Base-by-base conservation (phyloP, 2,329 filamentous ascomycete genomes). In the Cladosporium sp. region DNA sequence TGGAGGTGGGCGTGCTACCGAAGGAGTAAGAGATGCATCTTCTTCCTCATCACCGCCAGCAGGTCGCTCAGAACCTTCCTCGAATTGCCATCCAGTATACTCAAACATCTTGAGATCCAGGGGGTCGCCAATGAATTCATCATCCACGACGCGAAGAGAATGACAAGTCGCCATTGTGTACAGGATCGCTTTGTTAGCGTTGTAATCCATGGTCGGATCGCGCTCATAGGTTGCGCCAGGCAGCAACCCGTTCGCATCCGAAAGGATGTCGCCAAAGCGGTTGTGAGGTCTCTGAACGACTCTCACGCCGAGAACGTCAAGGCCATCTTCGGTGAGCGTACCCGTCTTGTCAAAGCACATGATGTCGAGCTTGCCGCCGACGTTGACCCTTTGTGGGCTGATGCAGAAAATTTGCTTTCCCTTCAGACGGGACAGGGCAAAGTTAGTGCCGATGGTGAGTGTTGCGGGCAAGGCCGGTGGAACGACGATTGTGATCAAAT, bases 331-430 rank as follows among this genome's bases (percentile, higher is more conserved):
- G 0, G 93, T 98, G 48, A 98, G 73, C 0, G 93, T 98, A n/a
- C 93, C 93, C 0, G 93, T 98, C 72, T 98, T 98, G 71, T 98
- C 93, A 57, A 98, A 98, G 69, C 92, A 96, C 71, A 98, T 87
- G 9, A 97, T 82, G 64, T 98, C 93, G 3, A 98, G 73, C 68
- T 97, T 97, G 43, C 94, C 93, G 13, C 88, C 93, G 5, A 98
- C 90, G 62, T 97, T 98, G 50, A 98, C 92, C 61, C 93, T 82
- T 63, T 98, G 93, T 0, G 94, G 93, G 58, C 92, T 97, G 62
- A 97, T 98, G 64, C 93, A 98, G 64, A 95, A 98, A 32, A 98
- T 96, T 38, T 90, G 80, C 66, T 94, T 91, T 56, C 84, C 82
- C 69, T 90, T 95, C 25, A 98, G 75, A 20, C 93, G 82, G 9